Conservation (phyloP, 2,329 filamentous ascomycete species). For the Didymella keratinophila region DNA sequence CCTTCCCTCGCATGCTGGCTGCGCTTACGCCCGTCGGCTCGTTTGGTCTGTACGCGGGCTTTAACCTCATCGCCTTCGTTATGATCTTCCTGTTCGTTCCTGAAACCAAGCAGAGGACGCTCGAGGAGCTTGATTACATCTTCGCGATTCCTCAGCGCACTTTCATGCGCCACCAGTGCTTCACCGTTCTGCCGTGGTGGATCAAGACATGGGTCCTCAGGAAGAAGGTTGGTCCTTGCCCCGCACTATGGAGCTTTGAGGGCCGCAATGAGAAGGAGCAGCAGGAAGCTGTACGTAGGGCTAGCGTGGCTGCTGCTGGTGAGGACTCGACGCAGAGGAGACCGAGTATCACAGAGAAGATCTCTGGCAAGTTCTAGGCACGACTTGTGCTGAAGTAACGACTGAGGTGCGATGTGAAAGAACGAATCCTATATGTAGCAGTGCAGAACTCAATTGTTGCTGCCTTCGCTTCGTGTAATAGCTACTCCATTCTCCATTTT, state of each 20-base stretch:
- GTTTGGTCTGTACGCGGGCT: constrained; percentile 51
- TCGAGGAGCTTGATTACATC: constrained; percentile 45
- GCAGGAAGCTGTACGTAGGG: constrained; percentile 22
- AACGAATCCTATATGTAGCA: background rate
- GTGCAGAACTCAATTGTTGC: no score
- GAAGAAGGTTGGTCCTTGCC: constrained; percentile 38
- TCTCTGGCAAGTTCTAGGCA: constrained; percentile 8
- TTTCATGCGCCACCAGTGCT: constrained; percentile 50
- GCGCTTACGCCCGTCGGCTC: constrained; percentile 49
- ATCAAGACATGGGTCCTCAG: constrained; percentile 52
- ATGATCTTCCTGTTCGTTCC: constrained; percentile 45
- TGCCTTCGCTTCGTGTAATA: background rate
- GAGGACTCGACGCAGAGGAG: constrained; percentile 9
- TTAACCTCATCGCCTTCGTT: constrained; percentile 39
- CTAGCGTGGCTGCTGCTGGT: constrained; percentile 25
- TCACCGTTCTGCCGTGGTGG: constrained; percentile 55
- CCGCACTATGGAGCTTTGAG: constrained; percentile 30
- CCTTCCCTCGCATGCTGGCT: constrained; percentile 49
- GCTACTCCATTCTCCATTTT: background rate
- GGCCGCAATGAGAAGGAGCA: constrained; percentile 24
- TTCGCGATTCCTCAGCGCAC: constrained; percentile 52
- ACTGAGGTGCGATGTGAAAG: background rate
- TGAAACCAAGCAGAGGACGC: constrained; percentile 43
- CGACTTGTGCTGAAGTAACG: background rate
- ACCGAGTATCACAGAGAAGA: constrained; percentile 18